Base-by-base conservation (phyloP, 495 filamentous ascomycete species). In the Lophiotrema nucula region DNA sequence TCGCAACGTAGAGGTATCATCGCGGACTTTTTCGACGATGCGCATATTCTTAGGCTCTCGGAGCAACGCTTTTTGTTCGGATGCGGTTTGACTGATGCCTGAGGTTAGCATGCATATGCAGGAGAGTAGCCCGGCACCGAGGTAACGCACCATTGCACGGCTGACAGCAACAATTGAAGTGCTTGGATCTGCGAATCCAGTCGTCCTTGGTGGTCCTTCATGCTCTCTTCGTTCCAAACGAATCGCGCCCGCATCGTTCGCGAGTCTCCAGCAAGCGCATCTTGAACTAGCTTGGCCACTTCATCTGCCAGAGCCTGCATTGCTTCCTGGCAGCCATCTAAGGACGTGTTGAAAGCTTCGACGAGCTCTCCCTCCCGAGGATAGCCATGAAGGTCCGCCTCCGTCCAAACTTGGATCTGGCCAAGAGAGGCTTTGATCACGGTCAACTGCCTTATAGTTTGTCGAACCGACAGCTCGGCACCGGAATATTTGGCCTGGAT, bases 71-170 rank as follows among this genome's bases (percentile, higher is more conserved):
- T 23, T 49, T 26, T 49, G 46, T 23, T 74, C 70, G 11, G 66
- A 65, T n/a, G 64, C 67, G 5, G 72, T 67, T 46, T 62, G 69
- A 62, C 73, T 75, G 44, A 28, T 8, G 31, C 21, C 10, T 18
- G 25, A 15, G 13, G 39, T 69, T 33, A 65, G 49, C 31, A 39
- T 4, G 15, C 16, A 23, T 27, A n/a, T 10, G 5, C 6, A n/a
- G 6, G 35, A 22, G 8, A 15, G 18, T n/a, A n/a, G n/a, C n/a
- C n/a, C n/a, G n/a, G n/a, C n/a, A n/a, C n/a, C n/a, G n/a, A n/a
- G n/a, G n/a, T n/a, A n/a, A n/a, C n/a, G n/a, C 55, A 78, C 76
- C 75, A 77, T 60, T 74, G 70, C 42, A 67, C 72, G n/a, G 74
- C 76, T 45, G 75, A 70, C 10, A 79, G 60, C 44, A 79, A 50